A percentile compares a stretch with the other conserved stretches of the same genome.
Conservation (phyloP, 148 eudicot species). For the Suaeda aralocaspica region DNA sequence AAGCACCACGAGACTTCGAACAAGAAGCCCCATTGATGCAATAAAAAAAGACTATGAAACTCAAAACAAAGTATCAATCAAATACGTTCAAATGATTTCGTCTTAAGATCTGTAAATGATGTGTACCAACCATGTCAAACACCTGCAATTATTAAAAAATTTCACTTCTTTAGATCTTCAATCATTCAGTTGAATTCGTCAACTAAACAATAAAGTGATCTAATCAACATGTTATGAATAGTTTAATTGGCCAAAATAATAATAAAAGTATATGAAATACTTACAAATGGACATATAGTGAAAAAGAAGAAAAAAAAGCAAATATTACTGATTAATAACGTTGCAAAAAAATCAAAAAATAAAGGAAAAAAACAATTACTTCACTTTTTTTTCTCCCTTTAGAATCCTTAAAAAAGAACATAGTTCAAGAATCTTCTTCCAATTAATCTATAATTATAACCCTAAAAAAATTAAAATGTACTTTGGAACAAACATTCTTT, state of each 20-base stretch:
- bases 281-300: constrained; percentile 23
- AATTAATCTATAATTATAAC: neutral
- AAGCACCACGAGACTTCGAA: constrained; percentile 39
- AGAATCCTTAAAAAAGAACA: constrained; percentile 16
- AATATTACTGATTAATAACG: neutral
- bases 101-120: constrained; percentile 30
- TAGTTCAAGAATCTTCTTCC: constrained; percentile 7
- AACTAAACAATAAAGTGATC: neutral
- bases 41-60: neutral
- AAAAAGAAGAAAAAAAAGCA: constrained; percentile 11
- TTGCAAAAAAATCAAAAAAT: constrained; percentile 11
- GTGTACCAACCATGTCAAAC: constrained; percentile 17
- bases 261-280: neutral
- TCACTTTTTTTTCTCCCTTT: constrained; percentile 2
- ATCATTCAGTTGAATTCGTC: constrained; percentile 20
- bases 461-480: constrained; percentile 2
- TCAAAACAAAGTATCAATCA: constrained; percentile 13
- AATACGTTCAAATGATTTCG: constrained; percentile 3
- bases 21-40: constrained; percentile 39
- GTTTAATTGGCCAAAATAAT: neutral
- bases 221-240: neutral
- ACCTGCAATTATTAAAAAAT: constrained; percentile 12
- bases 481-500: neutral
- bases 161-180: constrained; percentile 9
- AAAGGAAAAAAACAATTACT: neutral